These are phyloP conservation scores for Vanderwaltozyma verrucispora DNA, from an alignment of 805 yeast species.

Conservation along the genomic window DNA sequence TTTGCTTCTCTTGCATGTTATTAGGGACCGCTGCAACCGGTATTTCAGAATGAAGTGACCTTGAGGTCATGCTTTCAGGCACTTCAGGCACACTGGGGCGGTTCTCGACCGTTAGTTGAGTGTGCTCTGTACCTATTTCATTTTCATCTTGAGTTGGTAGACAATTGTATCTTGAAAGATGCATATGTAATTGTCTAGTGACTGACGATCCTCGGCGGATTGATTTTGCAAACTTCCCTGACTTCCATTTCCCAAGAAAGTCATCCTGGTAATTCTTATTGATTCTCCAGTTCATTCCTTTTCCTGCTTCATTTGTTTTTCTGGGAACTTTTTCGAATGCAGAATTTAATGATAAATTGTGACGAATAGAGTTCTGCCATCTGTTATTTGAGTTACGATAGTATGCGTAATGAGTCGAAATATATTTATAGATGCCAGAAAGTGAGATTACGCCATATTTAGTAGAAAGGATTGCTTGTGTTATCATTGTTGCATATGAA, in stretches of 20 bases:
- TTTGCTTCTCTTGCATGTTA: too few species aligned
- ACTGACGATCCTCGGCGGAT: slow-evolving; percentile 65
- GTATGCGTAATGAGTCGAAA: slow-evolving; percentile 73
- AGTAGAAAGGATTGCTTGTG: slow-evolving; percentile 87
- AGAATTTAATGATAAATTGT: slow-evolving; percentile 83
- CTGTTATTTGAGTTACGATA: slow-evolving; percentile 84
- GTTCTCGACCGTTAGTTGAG: too few species aligned
- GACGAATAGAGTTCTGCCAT: slow-evolving; percentile 97
- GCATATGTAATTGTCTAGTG: slow-evolving; percentile 65
- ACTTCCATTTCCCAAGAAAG: slow-evolving; percentile 65
- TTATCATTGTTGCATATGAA: slow-evolving; percentile 94
- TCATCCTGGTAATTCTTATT: slow-evolving; percentile 74
- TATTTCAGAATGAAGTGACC: too few species aligned
- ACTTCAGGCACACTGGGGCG: background rate
- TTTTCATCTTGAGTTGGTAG: slow-evolving; percentile 25
- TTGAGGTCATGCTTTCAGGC: too few species aligned
- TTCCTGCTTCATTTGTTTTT: slow-evolving; percentile 90
- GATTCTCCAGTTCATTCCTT: slow-evolving; percentile 98
- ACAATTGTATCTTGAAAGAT: slow-evolving; percentile 38
- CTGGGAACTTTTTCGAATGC: slow-evolving; percentile 97
- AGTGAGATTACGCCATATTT: slow-evolving; percentile 77
- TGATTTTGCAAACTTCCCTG: slow-evolving; percentile 58
- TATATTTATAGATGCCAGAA: slow-evolving; percentile 87
- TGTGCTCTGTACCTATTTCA: too few species aligned
- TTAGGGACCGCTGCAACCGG: too few species aligned